Evolutionary conservation across 2,329 filamentous ascomycete species (phyloP), one percentile per base, ranked within the genome.

Genomic region (Arthrobotrys musiformis): DNA sequence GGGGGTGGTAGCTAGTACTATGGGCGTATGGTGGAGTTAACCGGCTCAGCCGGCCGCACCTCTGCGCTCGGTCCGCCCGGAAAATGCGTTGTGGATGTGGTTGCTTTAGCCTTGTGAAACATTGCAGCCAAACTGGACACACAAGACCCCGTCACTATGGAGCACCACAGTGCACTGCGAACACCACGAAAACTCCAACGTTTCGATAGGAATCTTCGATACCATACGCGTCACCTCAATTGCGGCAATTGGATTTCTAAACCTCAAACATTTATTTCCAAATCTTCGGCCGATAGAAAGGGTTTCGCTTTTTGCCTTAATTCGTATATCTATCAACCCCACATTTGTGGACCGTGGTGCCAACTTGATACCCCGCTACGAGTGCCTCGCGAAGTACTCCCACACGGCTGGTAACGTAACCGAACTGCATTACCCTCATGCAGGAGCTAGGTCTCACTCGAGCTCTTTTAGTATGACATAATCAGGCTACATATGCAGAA

Each of bases 1-100:
- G 2, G 15, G 46, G 19, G 35, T 15, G n/a, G n/a, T n/a, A n/a
- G n/a, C n/a, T n/a, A n/a, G n/a, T n/a, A n/a, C n/a, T 40, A 8
- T 17, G 40, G 3, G 13, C 3, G 33, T 33, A 40, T 4, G 13
- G 11, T 62, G 58, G 37, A 30, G 58, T 44, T 62, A 44, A 19
- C 37, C 72, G 72, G 72, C 64, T 61, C 15, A 42, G 72, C 72
- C 72, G 72, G 40, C 2, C 15, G n/a, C 15, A 42, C 4, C 2
- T 1, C 7, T 24, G 2, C 8, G 1, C 22, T 70, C 72, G 72
- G 72, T 64, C 44, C 63, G n/a, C 48, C 72, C 72, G 72, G 37
- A 42, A 58, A 22, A 70, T 66, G 72, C 67, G 72, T 76, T 76
- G 64, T 37, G 0, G 1, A 15, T 46, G 44, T 54, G 26, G 22